A percentile compares a stretch with the other conserved stretches of the same genome.
phyloP scores from a whole-genome alignment of 371 early-diverging fungal species.

The Apophysomyces ossiformis region DNA sequence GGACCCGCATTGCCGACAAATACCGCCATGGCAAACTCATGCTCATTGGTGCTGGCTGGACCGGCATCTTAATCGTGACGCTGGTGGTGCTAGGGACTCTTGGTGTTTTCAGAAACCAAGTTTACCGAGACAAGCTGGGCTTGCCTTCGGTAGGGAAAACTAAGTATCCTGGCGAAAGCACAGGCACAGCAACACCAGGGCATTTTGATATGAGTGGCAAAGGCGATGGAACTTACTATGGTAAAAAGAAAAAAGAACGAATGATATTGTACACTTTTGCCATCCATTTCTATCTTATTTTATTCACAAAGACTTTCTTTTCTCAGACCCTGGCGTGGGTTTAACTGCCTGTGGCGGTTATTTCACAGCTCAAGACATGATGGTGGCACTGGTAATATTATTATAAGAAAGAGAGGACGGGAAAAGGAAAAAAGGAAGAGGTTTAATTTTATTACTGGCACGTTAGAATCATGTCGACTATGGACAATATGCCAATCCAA shows the following conservation, averaged over 20 bases:
- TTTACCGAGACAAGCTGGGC: conserved; percentile 33
- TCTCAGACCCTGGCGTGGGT: conserved; percentile 50
- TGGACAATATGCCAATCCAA: conserved; percentile 43
- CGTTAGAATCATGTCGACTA: conserved; percentile 46
- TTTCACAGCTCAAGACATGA: conserved; percentile 42
- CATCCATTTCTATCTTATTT: too few species aligned
- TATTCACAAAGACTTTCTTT: neutral
- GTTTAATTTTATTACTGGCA: neutral
- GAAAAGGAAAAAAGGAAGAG: conserved; percentile 8
- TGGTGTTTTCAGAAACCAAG: conserved; percentile 37
- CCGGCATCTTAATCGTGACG: conserved; percentile 36
- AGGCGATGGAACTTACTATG: conserved; percentile 56
- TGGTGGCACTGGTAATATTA: conserved; percentile 44
- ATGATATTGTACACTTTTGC: too few species aligned
- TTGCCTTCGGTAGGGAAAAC: conserved; percentile 38
- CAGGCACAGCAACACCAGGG: conserved; percentile 36
- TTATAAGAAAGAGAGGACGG: neutral
- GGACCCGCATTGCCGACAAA: conserved; percentile 37
- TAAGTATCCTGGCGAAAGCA: conserved; percentile 43
- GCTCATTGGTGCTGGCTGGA: conserved; percentile 26
- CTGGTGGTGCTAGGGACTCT: conserved; percentile 41
- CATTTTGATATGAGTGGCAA: conserved; percentile 41
- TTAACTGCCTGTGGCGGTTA: conserved; percentile 43
- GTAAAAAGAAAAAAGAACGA: conserved; percentile 15
- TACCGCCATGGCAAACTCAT: conserved; percentile 39